Evolutionary conservation across 768 basidiomycete genomes (phyloP), one percentile per base, ranked within the genome.

Genomic region (Hygrocybe punicea): DNA sequence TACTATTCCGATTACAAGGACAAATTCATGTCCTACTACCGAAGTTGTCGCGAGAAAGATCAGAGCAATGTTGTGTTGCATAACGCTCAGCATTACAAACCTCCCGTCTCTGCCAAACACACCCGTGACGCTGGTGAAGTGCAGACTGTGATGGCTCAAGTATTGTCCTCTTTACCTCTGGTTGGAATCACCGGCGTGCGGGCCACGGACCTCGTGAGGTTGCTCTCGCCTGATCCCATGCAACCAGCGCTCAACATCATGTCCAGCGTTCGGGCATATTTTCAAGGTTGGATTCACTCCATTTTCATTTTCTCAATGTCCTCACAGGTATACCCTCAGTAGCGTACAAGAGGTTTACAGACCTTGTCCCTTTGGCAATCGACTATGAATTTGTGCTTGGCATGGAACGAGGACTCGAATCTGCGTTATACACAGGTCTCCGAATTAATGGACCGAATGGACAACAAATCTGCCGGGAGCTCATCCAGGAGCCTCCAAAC

Each of bases 201-300:
- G 36, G 65, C 75, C 0, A 68, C 69, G 3, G 81, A 84, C 53
- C 60, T 88, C 0, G 60, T 76, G 0, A 83, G 76, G 61, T 62
- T 88, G 0, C 71, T 84, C 3, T 77, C 81, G 0, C 56, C 73
- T 0, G 84, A 87, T 57, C 70, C 70, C 2, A 78, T 76, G 74
- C 84, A 84, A 36, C 76, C 79, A 0, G 84, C 84, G 0, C 61
- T 89, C 16, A 62, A 69, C 3, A 86, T 89, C 62, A 89, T 90
- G 86, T 85, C 85, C 0, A 79, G 83, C 55, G 85, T 88, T 1
- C 75, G 85, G 4, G 87, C 84, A 0, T 89, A 89, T 60, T 89
- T 89, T 67, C 85, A 89, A 76, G 87, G 89, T 86, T 62, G 7
- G 62, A 56, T n/a, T 29, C 45, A n/a, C 44, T 10, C 36, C 35